Base-by-base conservation (phyloP, 345 rosid species). In the Toxicodendron radicans region DNA sequence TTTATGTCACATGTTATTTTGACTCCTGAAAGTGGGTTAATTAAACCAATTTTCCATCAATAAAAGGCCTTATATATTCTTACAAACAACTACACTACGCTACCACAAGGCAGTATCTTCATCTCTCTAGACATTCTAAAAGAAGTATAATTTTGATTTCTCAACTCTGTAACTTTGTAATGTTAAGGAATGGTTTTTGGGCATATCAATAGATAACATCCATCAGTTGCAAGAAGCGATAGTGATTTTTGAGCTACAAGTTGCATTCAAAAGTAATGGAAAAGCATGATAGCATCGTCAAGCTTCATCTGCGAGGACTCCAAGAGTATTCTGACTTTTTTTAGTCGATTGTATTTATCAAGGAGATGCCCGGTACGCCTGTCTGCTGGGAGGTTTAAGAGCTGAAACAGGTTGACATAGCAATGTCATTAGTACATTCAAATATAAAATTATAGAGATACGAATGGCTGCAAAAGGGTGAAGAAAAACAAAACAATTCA, bases 211-310 rank as follows among this genome's bases (percentile, higher is more conserved):
- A 27, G 30, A 27, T 27, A 27, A 27, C 30, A 27, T 2, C 30
- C 30, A 27, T 27, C 30, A 27, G n/a, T n/a, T n/a, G n/a, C n/a
- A n/a, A n/a, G n/a, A n/a, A n/a, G 35, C 35, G 35, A 1, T 1
- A 35, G 38, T 3, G 43, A 48, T 59, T 60, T 51, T 62, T 30
- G 24, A 7, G 69, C 23, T 7, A 35, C 14, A 35, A 51, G 21
- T 30, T 20, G 3, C 10, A 9, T 72, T 80, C 81, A 94, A 70
- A 93, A 91, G 80, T 91, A 82, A 71, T 90, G 93, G 79, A 93
- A 92, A 64, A 95, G 88, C 96, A 91, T 77, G 62, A 92, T 80
- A 21, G 97, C 84, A 73, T 89, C 90, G 64, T 94, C 93, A 62
- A 95, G 91, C 71, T 85, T 87, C 79, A 86, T 79, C 68, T 70